Evolutionary conservation across 1,284 basidiomycete genomes (phyloP), one percentile per base, ranked within the genome.

Genomic region (Fomitopsis schrenkii): DNA sequence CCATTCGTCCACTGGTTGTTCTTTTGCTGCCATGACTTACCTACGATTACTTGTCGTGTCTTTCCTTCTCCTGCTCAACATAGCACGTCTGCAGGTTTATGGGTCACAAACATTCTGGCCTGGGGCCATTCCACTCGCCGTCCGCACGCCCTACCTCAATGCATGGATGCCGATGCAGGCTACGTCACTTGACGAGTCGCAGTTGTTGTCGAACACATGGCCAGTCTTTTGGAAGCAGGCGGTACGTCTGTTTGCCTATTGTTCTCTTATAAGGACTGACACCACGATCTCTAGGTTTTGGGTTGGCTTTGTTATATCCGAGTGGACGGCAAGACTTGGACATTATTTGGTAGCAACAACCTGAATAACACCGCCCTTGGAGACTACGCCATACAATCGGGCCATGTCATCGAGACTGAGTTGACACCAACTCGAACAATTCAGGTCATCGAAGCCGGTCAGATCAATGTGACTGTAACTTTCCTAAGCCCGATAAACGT

Each of bases 61-160:
- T 36, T 7, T 36, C 35, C 35, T 36, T 36, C 35, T 36, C 7
- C 7, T 36, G 10, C 35, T 36, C 22, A 22, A 22, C 22, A 22
- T 22, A 22, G 22, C 22, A 36, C 35, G 35, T 12, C 5, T 26
- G 46, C 46, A 12, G 9, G 46, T 30, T 12, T 26, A 48, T 48
- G 46, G 46, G 10, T 9, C 26, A 17, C 55, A 56, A 28, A 45
- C 83, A 3, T 84, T 85, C 71, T 83, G 79, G 63, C 84, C 84
- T 26, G 74, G 79, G 8, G 75, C 83, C 1, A 75, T 84, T 55
- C 84, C 84, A 15, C 76, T 86, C 26, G 85, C 84, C 12, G 84
- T 86, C 3, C 76, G 83, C 41, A 77, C 82, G 2, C 86, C 86
- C 5, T 89, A 88, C 66, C 70, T 89, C 38, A 86, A 82, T 41